phyloP scores from a whole-genome alignment of 2,329 filamentous ascomycete species.

The Colletotrichum sidae region DNA sequence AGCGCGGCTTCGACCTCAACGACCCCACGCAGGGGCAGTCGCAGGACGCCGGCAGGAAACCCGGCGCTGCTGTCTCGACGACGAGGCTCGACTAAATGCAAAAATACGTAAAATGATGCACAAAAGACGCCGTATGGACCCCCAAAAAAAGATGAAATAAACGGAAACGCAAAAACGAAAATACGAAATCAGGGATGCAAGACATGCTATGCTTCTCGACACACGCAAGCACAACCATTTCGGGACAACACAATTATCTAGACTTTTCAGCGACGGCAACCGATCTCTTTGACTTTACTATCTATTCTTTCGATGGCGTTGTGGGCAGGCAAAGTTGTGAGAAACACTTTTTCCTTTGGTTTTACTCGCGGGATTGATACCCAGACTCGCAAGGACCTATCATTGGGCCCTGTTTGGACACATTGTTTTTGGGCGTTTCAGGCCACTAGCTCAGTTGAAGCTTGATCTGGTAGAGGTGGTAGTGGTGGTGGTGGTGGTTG shows the following conservation, averaged over 20 bases:
- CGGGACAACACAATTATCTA: no score
- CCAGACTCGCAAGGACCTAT: conserved; percentile 27
- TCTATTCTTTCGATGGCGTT: conserved; percentile 22
- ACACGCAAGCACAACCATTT: neutral
- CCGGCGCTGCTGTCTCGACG: conserved; percentile 25
- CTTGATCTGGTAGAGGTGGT: neutral
- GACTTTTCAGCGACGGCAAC: conserved; percentile 25
- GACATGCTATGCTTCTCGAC: neutral
- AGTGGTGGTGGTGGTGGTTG: neutral
- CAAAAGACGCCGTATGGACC: neutral
- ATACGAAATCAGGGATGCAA: conserved; percentile 11
- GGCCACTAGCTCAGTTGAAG: neutral
- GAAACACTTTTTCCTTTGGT: neutral
- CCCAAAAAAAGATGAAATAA: conserved; percentile 22
- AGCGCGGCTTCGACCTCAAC: conserved; percentile 28
- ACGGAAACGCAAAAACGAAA: conserved; percentile 16
- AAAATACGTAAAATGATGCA: conserved; percentile 3
- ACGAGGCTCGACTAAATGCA: conserved; percentile 19
- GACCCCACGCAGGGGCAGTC: conserved; percentile 22
- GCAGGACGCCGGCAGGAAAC: conserved; percentile 24
- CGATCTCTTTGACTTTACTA: conserved; percentile 5
- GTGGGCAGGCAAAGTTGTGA: neutral
- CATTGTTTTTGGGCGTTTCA: conserved; percentile 20
- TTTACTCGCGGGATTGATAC: conserved; percentile 32
- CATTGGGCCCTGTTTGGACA: neutral